Evolutionary conservation across 257 asterid genomes (phyloP).

Genomic region (Eucommia ulmoides): DNA sequence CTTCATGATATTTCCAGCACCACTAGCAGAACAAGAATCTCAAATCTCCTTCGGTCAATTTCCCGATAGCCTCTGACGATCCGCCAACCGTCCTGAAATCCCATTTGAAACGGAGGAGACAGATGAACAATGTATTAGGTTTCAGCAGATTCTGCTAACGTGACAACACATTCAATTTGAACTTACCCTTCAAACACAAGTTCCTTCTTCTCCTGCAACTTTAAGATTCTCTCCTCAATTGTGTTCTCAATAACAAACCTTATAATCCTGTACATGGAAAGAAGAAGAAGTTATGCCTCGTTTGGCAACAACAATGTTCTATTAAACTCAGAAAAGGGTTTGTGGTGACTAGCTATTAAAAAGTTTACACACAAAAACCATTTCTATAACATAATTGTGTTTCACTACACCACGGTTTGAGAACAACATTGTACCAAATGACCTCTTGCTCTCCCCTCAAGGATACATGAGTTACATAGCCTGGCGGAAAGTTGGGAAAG

Average conservation of each 20-base stretch:
- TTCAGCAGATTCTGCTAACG: neutral
- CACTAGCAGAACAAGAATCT: conserved; percentile 64
- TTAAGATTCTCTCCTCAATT: conserved; percentile 82
- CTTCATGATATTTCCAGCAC: too few relatives aligned
- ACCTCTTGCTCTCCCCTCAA: too few relatives aligned
- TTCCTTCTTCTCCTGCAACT: conserved; percentile 93
- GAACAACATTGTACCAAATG: too few relatives aligned
- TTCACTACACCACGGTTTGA: too few relatives aligned
- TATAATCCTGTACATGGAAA: conserved; percentile 60
- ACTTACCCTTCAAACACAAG: conserved; percentile 92
- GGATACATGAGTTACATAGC: too few relatives aligned
- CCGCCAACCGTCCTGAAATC: conserved; percentile 41
- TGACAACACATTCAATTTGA: neutral
- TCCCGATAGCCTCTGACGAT: conserved; percentile 65
- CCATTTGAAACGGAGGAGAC: neutral
- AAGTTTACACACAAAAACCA: too few relatives aligned
- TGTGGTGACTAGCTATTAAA: too few relatives aligned
- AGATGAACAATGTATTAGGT: neutral
- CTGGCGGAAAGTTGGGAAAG: neutral
- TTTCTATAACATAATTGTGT: too few relatives aligned
- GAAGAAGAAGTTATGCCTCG: too few relatives aligned
- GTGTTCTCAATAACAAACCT: conserved; percentile 81
- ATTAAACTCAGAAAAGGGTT: too few relatives aligned
- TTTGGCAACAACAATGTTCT: too few relatives aligned
- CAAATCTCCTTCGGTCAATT: conserved; percentile 76